Evolutionary conservation across 2,329 filamentous ascomycete species (phyloP).

Genomic region (Pseudogymnoascus destructans): DNA sequence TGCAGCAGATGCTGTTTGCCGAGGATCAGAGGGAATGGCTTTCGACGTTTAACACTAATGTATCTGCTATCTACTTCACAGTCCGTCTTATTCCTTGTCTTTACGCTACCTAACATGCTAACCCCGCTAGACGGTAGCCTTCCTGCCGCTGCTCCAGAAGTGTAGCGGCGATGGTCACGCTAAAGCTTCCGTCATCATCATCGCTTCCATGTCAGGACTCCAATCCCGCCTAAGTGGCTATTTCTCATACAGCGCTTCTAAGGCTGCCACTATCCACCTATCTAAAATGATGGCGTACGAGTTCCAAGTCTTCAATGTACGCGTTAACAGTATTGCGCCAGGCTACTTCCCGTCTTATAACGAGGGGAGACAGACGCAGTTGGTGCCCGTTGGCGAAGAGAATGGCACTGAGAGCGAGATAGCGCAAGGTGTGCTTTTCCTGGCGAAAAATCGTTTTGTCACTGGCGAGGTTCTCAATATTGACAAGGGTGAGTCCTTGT

Average conservation of each 20-base stretch:
- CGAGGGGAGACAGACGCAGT: constrained; percentile 29
- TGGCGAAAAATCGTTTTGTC: constrained; percentile 32
- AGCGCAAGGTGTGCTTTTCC: constrained; percentile 41
- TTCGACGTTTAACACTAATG: constrained; percentile 59
- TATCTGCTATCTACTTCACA: constrained; percentile 50
- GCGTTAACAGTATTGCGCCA: constrained; percentile 43
- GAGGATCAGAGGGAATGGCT: constrained; percentile 54
- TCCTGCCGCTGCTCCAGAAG: constrained; percentile 47
- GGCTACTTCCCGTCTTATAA: constrained; percentile 40
- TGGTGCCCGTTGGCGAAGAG: constrained; percentile 30
- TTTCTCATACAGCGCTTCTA: constrained; percentile 30
- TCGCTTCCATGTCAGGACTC: constrained; percentile 21
- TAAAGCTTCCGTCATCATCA: constrained; percentile 21
- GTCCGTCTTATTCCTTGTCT: neutral
- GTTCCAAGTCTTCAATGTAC: constrained; percentile 39
- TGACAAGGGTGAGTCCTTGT: constrained; percentile 32
- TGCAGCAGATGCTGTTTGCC: constrained; percentile 47
- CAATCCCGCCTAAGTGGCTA: constrained; percentile 22
- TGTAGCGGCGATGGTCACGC: constrained; percentile 31
- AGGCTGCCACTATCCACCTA: constrained; percentile 38
- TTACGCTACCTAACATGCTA: neutral
- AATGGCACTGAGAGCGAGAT: constrained; percentile 47
- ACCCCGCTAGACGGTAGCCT: constrained; percentile 37
- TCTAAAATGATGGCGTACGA: constrained; percentile 42
- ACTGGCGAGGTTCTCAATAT: constrained; percentile 33